These are phyloP conservation scores for Rhizoclosmatium sp. DNA, from an alignment of 192 early-diverging fungal genomes.

Conservation along the genomic window DNA sequence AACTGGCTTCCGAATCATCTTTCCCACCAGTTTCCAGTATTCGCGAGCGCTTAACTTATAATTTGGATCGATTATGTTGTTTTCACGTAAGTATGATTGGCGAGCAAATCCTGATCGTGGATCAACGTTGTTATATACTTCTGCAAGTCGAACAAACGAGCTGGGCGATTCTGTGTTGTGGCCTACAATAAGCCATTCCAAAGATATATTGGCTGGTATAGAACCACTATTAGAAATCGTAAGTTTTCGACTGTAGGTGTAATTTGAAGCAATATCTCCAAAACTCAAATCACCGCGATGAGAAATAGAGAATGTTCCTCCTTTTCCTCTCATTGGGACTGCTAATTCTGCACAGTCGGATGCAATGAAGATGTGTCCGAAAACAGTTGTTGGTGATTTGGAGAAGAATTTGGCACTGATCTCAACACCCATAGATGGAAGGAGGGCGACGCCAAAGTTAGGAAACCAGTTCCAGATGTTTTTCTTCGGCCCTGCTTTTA, in stretches of 20 bases:
- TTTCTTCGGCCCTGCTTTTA: conserved; percentile 43
- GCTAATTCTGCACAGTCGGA: conserved; percentile 57
- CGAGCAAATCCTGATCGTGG: conserved; percentile 66
- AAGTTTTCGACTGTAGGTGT: conserved; percentile 60
- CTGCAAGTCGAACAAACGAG: conserved; percentile 49
- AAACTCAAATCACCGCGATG: conserved; percentile 68
- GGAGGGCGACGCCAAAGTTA: conserved; percentile 36
- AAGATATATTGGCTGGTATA: conserved; percentile 57
- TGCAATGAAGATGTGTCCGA: conserved; percentile 54
- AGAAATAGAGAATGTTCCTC: conserved; percentile 61
- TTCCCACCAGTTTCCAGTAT: conserved; percentile 55
- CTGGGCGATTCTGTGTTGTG: conserved; percentile 48
- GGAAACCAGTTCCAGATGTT: conserved; percentile 57
- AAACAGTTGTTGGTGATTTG: conserved; percentile 46
- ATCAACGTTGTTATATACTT: conserved; percentile 61
- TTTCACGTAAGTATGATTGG: conserved; percentile 48
- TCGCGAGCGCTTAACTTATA: conserved; percentile 46
- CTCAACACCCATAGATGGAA: conserved; percentile 55
- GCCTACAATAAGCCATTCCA: conserved; percentile 68
- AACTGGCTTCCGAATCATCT: conserved; percentile 54
- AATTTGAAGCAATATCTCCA: conserved; percentile 69
- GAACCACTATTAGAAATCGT: conserved; percentile 62
- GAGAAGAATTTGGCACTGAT: conserved; percentile 58
- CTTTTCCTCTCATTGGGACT: conserved; percentile 61
- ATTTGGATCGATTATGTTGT: conserved; percentile 36